phyloP scores from a whole-genome alignment of 2,329 filamentous ascomycete genomes.

The Rutstroemia sp. region DNA sequence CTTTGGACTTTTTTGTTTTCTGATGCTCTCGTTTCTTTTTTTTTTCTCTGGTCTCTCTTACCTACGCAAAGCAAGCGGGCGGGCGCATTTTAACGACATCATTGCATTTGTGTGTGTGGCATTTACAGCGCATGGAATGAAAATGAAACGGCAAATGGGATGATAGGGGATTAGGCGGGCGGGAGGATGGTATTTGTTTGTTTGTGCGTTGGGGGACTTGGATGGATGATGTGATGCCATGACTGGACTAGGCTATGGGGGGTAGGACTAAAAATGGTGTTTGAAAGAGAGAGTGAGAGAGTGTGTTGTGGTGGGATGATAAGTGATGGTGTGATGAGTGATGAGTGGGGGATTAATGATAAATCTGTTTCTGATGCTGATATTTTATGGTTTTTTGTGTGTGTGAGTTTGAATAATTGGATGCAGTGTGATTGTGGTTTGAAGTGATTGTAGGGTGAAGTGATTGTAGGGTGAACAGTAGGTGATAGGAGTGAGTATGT shows the following conservation, averaged over 20 bases:
- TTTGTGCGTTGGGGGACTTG: neutral
- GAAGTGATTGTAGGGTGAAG: too few species aligned
- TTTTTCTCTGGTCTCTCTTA: too few species aligned
- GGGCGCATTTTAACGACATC: neutral
- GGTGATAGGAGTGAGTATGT: too few species aligned
- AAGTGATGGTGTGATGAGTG: neutral
- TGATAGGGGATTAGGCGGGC: neutral
- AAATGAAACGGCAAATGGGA: neutral
- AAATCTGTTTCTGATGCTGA: neutral
- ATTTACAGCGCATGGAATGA: too few species aligned
- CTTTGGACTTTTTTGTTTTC: too few species aligned
- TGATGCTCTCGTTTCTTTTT: too few species aligned
- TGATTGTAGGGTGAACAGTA: too few species aligned
- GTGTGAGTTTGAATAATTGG: too few species aligned
- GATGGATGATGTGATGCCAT: neutral
- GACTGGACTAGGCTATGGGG: neutral
- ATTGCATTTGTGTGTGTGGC: neutral
- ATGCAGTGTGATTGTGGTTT: too few species aligned
- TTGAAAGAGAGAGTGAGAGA: neutral
- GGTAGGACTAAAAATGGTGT: neutral
- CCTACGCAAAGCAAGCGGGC: too few species aligned
- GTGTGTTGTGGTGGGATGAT: too few species aligned
- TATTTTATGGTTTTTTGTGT: too few species aligned
- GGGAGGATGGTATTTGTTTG: neutral
- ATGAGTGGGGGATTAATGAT: neutral